Base-by-base conservation (phyloP, 352 stramenopile genomes). In the Phytophthora idaei region DNA sequence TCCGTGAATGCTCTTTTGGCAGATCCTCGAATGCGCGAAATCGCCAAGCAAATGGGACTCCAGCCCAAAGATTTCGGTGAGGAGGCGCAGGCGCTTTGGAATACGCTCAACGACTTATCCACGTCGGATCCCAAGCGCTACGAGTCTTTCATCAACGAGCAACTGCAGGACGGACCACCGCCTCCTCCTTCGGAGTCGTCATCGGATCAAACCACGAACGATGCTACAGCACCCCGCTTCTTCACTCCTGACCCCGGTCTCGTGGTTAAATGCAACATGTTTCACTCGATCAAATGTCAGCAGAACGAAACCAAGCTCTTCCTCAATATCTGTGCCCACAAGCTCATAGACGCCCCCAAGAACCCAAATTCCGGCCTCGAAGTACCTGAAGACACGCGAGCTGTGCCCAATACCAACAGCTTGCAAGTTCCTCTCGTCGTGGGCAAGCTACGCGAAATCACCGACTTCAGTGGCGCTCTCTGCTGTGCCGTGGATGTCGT, bases 41-140 rank as follows among this genome's bases (percentile, higher is more conserved):
- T 94, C 57, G 88, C 86, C 42, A 90, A 86, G 70, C 85, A 93
- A 77, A 92, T 95, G 81, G 85, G 87, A 5, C 78, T 95, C 17
- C 74, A 86, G 25, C 64, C 84, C 4, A 76, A 82, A 57, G 81
- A 92, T 52, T 83, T 94, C 36, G 81, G 85, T 17, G 69, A 72
- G 36, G 81, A 94, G 28, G 86, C 87, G 14, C 76, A 87, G 46
- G 60, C 70, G 5, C 59, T 96, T 36, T 96, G 88, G 88, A 77
- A 82, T 28, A 85, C 86, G 25, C 83, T 95, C 7, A 83, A 93
- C 51, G 71, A 88, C 21, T 84, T 96, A 76, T 83, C 87, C 0
- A 59, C 71, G 17, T 87, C 78, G 25, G 87, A 96, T 54, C 87
- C 85, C 1, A 75, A 70, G 34, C 74, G 74, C 41, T 95, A 95